These are phyloP conservation scores for Gomphus bonarii DNA, from an alignment of 1,284 basidiomycete species.

Conservation along the genomic window DNA sequence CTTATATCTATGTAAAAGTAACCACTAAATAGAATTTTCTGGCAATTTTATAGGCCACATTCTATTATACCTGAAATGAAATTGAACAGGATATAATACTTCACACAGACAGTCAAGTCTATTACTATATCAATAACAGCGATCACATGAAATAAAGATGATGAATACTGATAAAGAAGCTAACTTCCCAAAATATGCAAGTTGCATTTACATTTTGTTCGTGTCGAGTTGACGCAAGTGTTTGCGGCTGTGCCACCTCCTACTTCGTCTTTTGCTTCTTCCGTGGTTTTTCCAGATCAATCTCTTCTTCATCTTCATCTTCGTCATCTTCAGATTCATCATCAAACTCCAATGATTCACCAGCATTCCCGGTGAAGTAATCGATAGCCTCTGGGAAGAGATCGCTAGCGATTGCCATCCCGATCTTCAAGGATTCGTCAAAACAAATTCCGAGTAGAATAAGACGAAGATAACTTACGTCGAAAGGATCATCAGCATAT, in stretches of 20 bases:
- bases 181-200: neutral
- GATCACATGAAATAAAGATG: neutral
- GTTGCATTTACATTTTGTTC: neutral
- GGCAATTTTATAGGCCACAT: too few relatives aligned
- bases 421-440: slow-evolving; percentile 36
- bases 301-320: slow-evolving; percentile 64
- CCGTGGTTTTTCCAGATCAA: slow-evolving; percentile 72
- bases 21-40: too few relatives aligned
- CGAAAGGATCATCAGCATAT: slow-evolving; percentile 47
- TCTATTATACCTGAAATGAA: too few relatives aligned
- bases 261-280: slow-evolving; percentile 54
- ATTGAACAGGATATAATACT: too few relatives aligned
- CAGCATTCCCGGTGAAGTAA: slow-evolving; percentile 60
- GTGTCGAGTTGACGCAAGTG: neutral
- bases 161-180: neutral
- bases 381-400: slow-evolving; percentile 71
- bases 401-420: slow-evolving; percentile 61
- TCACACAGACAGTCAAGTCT: neutral
- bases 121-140: neutral
- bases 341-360: slow-evolving; percentile 33
- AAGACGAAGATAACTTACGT: slow-evolving; percentile 36
- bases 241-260: slow-evolving; percentile 9
- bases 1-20: too few relatives aligned
- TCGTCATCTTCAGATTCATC: slow-evolving; percentile 48
- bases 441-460: neutral